phyloP scores from a whole-genome alignment of 208 protist genomes.

The Leishmania braziliensis region DNA sequence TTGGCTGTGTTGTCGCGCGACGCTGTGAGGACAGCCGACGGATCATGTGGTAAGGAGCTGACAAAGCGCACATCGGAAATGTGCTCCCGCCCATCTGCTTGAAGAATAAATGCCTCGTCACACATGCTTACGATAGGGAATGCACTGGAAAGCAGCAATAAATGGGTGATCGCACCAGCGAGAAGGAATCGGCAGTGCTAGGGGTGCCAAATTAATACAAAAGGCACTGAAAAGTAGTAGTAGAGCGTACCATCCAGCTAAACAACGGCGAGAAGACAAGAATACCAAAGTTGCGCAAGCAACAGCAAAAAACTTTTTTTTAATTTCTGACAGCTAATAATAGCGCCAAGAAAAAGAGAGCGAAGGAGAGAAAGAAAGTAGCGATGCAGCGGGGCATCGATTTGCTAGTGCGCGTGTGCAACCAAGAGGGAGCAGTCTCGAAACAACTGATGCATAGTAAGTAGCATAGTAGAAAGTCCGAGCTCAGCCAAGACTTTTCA shows the following conservation, averaged over 20 bases:
- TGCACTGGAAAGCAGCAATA: background rate
- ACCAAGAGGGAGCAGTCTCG: background rate
- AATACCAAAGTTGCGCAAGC: background rate
- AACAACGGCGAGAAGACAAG: background rate
- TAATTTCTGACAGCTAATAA: background rate
- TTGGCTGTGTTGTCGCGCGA: slow-evolving; percentile 67
- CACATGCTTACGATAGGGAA: background rate
- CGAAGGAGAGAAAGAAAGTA: background rate
- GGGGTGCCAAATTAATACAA: background rate
- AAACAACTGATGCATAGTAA: background rate
- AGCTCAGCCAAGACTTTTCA: background rate
- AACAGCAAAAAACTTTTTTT: background rate
- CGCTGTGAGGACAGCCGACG: slow-evolving; percentile 35
- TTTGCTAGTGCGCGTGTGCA: no score
- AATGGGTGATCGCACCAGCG: background rate
- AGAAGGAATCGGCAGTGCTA: background rate
- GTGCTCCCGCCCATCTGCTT: slow-evolving; percentile 61
- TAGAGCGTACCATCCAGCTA: background rate
- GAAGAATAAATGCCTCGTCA: slow-evolving; percentile 44
- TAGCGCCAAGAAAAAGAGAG: background rate
- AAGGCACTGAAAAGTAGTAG: background rate
- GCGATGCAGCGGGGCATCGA: background rate
- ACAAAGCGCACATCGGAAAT: slow-evolving; percentile 64
- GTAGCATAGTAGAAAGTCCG: background rate
- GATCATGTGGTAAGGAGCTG: slow-evolving; percentile 14